phyloP scores from a whole-genome alignment of 2,329 filamentous ascomycete genomes.

The Trichophyton schoenleinii region DNA sequence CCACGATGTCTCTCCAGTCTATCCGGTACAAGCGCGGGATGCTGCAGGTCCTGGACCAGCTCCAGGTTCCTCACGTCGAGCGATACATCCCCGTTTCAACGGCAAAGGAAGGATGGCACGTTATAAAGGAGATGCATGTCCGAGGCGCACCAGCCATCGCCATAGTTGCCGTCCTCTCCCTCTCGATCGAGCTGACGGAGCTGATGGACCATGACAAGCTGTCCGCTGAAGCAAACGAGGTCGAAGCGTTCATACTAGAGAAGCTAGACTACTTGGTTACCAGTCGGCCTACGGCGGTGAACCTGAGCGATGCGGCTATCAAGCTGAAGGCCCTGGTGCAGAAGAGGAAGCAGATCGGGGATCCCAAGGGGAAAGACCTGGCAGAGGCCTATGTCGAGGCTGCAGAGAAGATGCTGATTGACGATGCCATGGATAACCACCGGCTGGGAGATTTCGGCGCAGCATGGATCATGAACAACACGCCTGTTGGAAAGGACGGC shows the following conservation, averaged over 20 bases:
- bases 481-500: slow-evolving; percentile 36
- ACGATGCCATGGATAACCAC: slow-evolving; percentile 78
- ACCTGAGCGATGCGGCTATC: slow-evolving; percentile 76
- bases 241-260: slow-evolving; percentile 55
- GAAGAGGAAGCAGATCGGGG: slow-evolving; percentile 26
- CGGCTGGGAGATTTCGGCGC: slow-evolving; percentile 74
- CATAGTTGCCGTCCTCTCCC: slow-evolving; percentile 82
- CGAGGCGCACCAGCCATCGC: slow-evolving; percentile 85
- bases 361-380: slow-evolving; percentile 38
- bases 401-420: slow-evolving; percentile 74
- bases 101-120: slow-evolving; percentile 50
- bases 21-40: slow-evolving; percentile 47
- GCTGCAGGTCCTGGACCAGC: slow-evolving; percentile 51
- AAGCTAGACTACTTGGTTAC: slow-evolving; percentile 78
- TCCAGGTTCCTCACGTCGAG: slow-evolving; percentile 48
- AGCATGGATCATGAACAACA: slow-evolving; percentile 61
- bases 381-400: slow-evolving; percentile 60
- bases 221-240: slow-evolving; percentile 45
- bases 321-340: slow-evolving; percentile 59
- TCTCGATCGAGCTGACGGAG: slow-evolving; percentile 68
- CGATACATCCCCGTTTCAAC: slow-evolving; percentile 43
- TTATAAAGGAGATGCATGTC: slow-evolving; percentile 53
- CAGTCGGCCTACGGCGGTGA: slow-evolving; percentile 87
- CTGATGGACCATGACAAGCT: slow-evolving; percentile 27
- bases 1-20: slow-evolving; percentile 38